Base-by-base conservation (phyloP, 2,329 filamentous ascomycete species). In the Trichoderma sp. region DNA sequence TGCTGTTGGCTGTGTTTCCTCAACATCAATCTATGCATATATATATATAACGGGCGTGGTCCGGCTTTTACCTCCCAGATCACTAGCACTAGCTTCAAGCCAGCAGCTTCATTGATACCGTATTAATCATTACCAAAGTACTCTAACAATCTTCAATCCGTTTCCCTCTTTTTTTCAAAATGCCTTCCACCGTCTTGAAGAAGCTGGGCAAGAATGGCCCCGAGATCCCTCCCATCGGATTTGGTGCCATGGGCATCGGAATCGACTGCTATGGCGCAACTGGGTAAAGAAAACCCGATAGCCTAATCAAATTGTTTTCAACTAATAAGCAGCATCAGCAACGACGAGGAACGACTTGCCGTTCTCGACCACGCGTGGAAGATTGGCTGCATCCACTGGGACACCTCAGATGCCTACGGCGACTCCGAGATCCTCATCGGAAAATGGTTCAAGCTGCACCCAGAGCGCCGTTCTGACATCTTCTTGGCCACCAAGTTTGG, bases 191-290 rank as follows among this genome's bases (percentile, higher is more conserved):
- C 17, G 35, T 65, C 19, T 68, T 69, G 32, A 67, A 69, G 29
- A 29, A 25, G 27, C 78, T 88, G 13, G 85, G 86, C 69, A 83
- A 81, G 68, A 78, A 84, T 71, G 85, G 85, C 15, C 84, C 84
- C 0, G 71, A 80, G 19, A 82, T 89, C 35, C 80, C 82, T 3
- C 78, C 80, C 12, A 71, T 87, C 9, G 86, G 86, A 10, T 81
- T 86, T 29, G 85, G 86, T 15, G 75, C 83, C 32, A 87, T 88
- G 85, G 84, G 84, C 4, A 71, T 83, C 25, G 76, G 76, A 12
- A 56, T 65, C 27, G 57, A 73, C 2, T 77, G 70, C 57, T 82
- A 82, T 35, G 80, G 81, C 22, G 6, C 83, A 81, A 65, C 5
- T 25, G 61, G 61, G 61, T 65, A 65, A 64, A 45, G 19, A 54